Percentiles rank a stretch among this genome's conserved stretches.
Conservation (phyloP, 2,329 filamentous ascomycete genomes). For the Colletotrichum abscissum region DNA sequence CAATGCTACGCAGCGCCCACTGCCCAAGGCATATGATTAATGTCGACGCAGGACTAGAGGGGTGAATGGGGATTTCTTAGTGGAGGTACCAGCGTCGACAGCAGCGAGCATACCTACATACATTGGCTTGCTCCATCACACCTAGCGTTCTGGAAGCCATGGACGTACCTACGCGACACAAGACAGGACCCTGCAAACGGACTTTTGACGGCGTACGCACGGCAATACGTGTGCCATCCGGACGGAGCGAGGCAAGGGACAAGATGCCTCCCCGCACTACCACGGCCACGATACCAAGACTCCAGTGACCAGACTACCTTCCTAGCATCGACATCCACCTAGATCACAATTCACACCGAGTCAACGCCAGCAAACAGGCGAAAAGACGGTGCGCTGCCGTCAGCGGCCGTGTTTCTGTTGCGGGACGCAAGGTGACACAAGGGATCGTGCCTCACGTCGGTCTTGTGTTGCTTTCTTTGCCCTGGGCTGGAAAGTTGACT, state of each 20-base stretch:
- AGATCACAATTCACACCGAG: not conserved
- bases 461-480: constrained; percentile 6
- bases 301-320: not conserved
- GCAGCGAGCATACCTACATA: not conserved
- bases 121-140: not conserved
- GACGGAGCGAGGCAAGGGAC: constrained; percentile 8
- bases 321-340: not conserved
- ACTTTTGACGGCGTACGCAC: not conserved
- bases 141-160: not conserved
- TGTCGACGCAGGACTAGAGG: constrained; percentile 12
- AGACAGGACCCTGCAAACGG: not conserved
- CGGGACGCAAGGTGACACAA: constrained; percentile 4
- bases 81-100: constrained; percentile 16
- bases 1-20: not conserved
- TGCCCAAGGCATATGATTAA: constrained; percentile 10
- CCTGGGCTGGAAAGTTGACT: constrained; percentile 4
- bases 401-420: constrained; percentile 27
- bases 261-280: not conserved
- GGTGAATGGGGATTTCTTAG: not conserved
- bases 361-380: constrained; percentile 1
- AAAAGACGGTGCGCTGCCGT: constrained; percentile 8
- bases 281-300: not conserved
- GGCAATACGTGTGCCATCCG: not conserved
- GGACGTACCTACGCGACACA: not conserved
- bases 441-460: constrained; percentile 13